Percentiles rank a stretch among this genome's conserved stretches.
These are phyloP conservation scores for Nepenthes mirabilis DNA, from an alignment of 148 eudicot species.

Conservation along the genomic window DNA sequence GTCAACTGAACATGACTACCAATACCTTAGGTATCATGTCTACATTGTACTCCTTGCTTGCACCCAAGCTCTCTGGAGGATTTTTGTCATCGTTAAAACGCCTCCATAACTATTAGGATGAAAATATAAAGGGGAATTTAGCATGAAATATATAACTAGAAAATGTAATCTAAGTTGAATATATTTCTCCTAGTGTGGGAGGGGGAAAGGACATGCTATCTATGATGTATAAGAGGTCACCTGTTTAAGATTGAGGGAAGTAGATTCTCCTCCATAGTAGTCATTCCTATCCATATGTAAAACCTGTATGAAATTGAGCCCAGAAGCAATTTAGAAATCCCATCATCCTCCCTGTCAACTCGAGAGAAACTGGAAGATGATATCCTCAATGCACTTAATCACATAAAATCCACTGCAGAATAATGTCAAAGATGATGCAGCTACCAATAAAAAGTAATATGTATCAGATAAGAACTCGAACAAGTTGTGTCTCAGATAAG, in stretches of 20 bases:
- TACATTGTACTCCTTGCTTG: slow-evolving; percentile 75
- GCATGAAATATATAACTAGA: neutral
- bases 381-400: neutral
- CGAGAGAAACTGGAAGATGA: neutral
- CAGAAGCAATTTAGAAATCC: neutral
- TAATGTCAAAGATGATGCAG: too few species aligned
- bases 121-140: neutral
- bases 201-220: neutral
- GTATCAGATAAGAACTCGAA: too few species aligned
- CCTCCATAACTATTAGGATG: slow-evolving; percentile 51
- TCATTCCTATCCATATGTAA: slow-evolving; percentile 87
- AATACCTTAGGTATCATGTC: slow-evolving; percentile 86
- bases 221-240: slow-evolving; percentile 11
- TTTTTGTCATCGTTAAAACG: slow-evolving; percentile 49
- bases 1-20: neutral
- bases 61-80: slow-evolving; percentile 50
- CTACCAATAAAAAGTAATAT: too few species aligned
- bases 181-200: neutral
- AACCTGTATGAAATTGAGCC: slow-evolving; percentile 31
- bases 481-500: too few species aligned
- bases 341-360: neutral
- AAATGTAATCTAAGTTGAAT: neutral
- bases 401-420: neutral
- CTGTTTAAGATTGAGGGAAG: slow-evolving; percentile 65
- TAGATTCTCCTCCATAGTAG: slow-evolving; percentile 81